A percentile compares a stretch with the other conserved stretches of the same genome.
Conservation (phyloP, 2,329 filamentous ascomycete genomes). For the Pestalotiopsis sp. region DNA sequence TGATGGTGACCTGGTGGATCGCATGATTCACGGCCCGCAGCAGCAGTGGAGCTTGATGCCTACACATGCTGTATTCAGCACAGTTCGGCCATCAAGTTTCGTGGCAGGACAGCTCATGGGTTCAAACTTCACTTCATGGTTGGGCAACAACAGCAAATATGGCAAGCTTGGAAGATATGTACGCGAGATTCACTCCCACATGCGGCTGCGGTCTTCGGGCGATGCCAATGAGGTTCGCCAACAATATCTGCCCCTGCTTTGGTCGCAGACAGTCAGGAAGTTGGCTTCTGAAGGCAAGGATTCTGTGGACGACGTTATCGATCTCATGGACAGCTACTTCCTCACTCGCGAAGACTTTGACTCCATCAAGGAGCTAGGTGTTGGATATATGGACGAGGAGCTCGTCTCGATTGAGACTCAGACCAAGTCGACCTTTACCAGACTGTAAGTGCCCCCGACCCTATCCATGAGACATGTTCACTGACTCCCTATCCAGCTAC, state of each 20-base stretch:
- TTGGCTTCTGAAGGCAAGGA: slow-evolving; percentile 82
- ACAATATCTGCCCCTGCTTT: slow-evolving; percentile 88
- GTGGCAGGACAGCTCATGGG: slow-evolving; percentile 76
- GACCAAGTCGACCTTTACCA: slow-evolving; percentile 87
- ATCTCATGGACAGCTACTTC: slow-evolving; percentile 96
- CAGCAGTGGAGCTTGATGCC: slow-evolving; percentile 99
- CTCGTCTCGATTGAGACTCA: slow-evolving; percentile 78
- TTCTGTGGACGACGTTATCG: slow-evolving; percentile 78
- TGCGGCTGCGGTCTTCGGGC: slow-evolving; percentile 87
- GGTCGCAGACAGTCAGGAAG: slow-evolving; percentile 76
- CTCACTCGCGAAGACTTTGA: slow-evolving; percentile 95
- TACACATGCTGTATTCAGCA: slow-evolving; percentile 92
- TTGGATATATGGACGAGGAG: slow-evolving; percentile 81
- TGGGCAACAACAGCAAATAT: slow-evolving; percentile 91
- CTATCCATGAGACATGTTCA: neutral
- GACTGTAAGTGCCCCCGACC: slow-evolving; percentile 64
- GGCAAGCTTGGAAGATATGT: slow-evolving; percentile 77
- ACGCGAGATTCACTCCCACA: slow-evolving; percentile 95
- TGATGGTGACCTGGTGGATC: slow-evolving; percentile 92
- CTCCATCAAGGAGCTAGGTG: slow-evolving; percentile 84
- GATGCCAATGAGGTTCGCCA: slow-evolving; percentile 94
- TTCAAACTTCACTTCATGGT: slow-evolving; percentile 85
- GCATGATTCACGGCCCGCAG: slow-evolving; percentile 97
- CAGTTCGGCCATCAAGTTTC: slow-evolving; percentile 88
- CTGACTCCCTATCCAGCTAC: slow-evolving; percentile 59